Conservation (phyloP, 2,329 filamentous ascomycete species). For the Tolypocladium sp. region DNA sequence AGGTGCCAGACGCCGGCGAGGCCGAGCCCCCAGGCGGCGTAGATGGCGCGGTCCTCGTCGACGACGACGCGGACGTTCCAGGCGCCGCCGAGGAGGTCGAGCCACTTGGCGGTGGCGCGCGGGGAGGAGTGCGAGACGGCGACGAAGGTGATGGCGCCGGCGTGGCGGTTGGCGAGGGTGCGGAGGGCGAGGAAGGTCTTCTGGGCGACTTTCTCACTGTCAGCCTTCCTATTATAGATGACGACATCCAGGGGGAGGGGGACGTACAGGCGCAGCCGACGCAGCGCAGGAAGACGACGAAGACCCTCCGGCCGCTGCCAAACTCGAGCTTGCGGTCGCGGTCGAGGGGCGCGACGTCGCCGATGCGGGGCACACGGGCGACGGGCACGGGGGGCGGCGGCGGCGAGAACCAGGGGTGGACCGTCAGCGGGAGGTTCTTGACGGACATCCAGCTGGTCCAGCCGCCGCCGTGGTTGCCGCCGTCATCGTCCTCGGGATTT, state of each 20-base stretch:
- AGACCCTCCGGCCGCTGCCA: slow-evolving; percentile 31
- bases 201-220: slow-evolving; percentile 35
- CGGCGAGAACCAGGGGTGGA: slow-evolving; percentile 44
- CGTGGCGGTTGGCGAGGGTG: slow-evolving; percentile 41
- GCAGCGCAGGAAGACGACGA: slow-evolving; percentile 45
- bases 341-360: slow-evolving; percentile 39
- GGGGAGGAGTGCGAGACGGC: slow-evolving; percentile 51
- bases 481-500: slow-evolving; percentile 13
- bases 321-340: slow-evolving; percentile 32
- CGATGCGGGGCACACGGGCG: slow-evolving; percentile 33
- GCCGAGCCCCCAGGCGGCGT: slow-evolving; percentile 51
- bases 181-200: slow-evolving; percentile 49
- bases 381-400: slow-evolving; percentile 40
- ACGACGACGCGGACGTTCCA: slow-evolving; percentile 45
- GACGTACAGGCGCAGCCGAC: slow-evolving; percentile 46
- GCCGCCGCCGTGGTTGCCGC: slow-evolving; percentile 15
- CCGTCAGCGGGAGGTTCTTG: slow-evolving; percentile 39
- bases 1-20: slow-evolving; percentile 40
- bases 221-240: background rate
- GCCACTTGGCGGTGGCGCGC: slow-evolving; percentile 46
- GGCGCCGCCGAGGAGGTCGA: slow-evolving; percentile 46
- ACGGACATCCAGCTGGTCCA: slow-evolving; percentile 41
- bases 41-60: slow-evolving; percentile 46
- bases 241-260: background rate
- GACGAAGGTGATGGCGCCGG: slow-evolving; percentile 40